A percentile compares a stretch with the other conserved stretches of the same genome.
These are phyloP conservation scores for Penicillium glabrum DNA, from an alignment of 2,329 filamentous ascomycete species.

Conservation along the genomic window DNA sequence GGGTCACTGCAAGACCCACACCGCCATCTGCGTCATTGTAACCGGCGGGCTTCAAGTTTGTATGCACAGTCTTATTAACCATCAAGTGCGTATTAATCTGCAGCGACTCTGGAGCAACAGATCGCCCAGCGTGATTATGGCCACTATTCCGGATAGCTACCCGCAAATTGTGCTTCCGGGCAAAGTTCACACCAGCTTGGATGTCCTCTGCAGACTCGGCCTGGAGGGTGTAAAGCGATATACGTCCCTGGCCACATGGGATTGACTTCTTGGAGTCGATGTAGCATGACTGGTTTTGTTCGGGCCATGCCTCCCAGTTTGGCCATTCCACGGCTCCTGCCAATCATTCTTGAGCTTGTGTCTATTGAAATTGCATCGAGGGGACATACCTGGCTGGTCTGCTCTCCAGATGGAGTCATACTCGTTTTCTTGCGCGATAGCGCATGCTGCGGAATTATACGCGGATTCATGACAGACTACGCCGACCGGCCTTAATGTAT, in stretches of 20 bases:
- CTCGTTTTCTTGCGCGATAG: background rate
- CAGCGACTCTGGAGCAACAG: conserved; percentile 6
- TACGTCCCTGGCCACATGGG: conserved; percentile 7
- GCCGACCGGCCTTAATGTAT: background rate
- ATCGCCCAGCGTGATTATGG: conserved; percentile 44
- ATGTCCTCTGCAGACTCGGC: conserved; percentile 1
- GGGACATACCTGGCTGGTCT: background rate
- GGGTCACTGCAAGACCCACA: conserved; percentile 42
- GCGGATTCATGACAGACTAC: background rate
- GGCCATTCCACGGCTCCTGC: conserved; percentile 6
- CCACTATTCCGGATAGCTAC: conserved; percentile 55
- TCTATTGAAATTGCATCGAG: background rate
- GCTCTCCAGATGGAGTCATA: background rate
- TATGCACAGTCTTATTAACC: background rate
- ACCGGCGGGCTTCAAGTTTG: conserved; percentile 1
- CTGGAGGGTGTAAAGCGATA: conserved; percentile 2
- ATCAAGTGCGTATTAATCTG: conserved; percentile 8
- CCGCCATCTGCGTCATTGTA: background rate
- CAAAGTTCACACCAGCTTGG: conserved; percentile 8
- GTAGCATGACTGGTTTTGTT: conserved; percentile 5
- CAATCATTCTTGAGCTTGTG: background rate
- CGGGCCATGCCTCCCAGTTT: conserved; percentile 11
- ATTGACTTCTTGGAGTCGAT: background rate
- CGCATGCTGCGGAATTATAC: background rate
- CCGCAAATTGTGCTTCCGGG: background rate